Evolutionary conservation across 176 grass and related monocot genomes (phyloP), one percentile per base, ranked within the genome.

Genomic region (Triticum aestivum): DNA sequence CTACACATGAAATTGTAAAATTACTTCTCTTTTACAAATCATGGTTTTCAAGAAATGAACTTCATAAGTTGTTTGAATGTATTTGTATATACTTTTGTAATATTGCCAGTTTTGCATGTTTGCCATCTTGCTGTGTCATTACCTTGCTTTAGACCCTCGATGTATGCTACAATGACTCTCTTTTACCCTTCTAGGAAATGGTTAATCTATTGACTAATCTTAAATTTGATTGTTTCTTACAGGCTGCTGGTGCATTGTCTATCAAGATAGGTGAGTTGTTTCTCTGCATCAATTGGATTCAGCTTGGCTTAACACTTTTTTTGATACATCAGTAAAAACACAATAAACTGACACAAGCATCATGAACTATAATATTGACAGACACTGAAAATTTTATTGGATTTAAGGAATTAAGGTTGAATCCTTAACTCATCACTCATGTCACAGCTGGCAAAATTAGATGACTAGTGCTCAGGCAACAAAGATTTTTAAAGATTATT

Each of bases 221-320:
- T 84, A n/a, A n/a, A 49, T 85, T 73, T 91, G 63, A 5, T 87
- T 91, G 34, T 42, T 90, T 92, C 64, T 87, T 90, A 83, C 91
- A 98, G 96, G 97, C 97, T 93, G 97, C 97, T 83, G 94, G 97
- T 11, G 97, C 97, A 63, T 92, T 99, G 44, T 96, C 88, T 80
- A 96, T 99, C 81, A 92, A 91, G 79, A 99, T 99, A 84, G 94
- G 96, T 95, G 26, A 96, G 91, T 92, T 86, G 2, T 66, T 92
- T 79, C 26, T 35, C 51, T 72, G 30, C 24, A 68, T 87, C 5
- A 77, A 62, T 61, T 42, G 59, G 68, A 32, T 73, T 51, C 5
- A 70, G 3, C 35, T 47, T 61, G 34, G 11, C 9, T 45, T 39
- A 41, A 5, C 77, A 18, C 5, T 62, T 45, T 82, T 41, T n/a